Evolutionary conservation across 805 yeast genomes (phyloP).

Genomic region (Candida germanica): DNA sequence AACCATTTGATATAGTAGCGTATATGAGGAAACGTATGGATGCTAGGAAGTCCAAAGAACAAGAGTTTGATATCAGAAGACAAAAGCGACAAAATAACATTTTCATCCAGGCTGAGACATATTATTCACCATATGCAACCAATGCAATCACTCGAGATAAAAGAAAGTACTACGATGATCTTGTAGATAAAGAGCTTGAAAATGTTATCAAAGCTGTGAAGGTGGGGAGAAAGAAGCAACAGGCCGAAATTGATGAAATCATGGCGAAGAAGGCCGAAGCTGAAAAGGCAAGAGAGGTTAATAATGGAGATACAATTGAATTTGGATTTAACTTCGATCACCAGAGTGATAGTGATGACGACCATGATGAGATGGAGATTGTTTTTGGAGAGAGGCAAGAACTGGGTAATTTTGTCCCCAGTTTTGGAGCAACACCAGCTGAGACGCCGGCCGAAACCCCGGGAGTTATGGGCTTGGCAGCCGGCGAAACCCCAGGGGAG

Average conservation of each 20-base stretch:
- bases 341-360: slow-evolving; percentile 14
- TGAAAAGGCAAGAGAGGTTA: slow-evolving; percentile 7
- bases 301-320: slow-evolving; percentile 13
- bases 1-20: slow-evolving; percentile 50
- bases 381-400: slow-evolving; percentile 7
- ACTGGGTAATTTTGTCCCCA: no score
- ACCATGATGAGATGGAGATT: slow-evolving; percentile 10
- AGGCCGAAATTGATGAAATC: slow-evolving; percentile 10
- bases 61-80: slow-evolving; percentile 17
- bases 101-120: slow-evolving; percentile 36
- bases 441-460: slow-evolving; percentile 2
- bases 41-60: slow-evolving; percentile 29
- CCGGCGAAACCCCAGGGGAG: no score
- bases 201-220: slow-evolving; percentile 32
- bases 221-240: slow-evolving; percentile 17
- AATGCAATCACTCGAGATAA: slow-evolving; percentile 20
- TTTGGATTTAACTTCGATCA: slow-evolving; percentile 14
- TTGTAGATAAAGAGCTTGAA: slow-evolving; percentile 28
- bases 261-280: slow-evolving; percentile 8
- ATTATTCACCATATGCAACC: slow-evolving; percentile 36
- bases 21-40: slow-evolving; percentile 51
- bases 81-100: slow-evolving; percentile 25
- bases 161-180: slow-evolving; percentile 17
- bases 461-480: not conserved
- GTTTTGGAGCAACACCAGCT: no score